Conservation (phyloP, 192 early-diverging fungal species). For the Mortierella hygrophila region DNA sequence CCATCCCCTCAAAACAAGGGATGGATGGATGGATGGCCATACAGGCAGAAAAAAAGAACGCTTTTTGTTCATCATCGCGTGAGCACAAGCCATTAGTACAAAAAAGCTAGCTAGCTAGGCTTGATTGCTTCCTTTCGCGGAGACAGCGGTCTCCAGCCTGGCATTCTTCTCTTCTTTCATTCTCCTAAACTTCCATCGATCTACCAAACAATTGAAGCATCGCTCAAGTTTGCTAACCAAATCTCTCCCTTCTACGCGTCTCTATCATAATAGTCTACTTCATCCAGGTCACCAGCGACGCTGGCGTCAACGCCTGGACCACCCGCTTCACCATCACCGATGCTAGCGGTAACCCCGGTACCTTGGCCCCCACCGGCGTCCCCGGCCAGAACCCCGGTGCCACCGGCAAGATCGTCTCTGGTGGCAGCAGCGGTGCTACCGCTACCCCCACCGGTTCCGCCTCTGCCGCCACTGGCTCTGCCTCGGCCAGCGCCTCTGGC, state of each 20-base stretch:
- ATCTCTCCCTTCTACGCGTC: not conserved
- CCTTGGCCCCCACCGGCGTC: conserved; percentile 26
- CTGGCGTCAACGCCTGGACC: conserved; percentile 19
- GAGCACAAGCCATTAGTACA: not conserved
- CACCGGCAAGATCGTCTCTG: conserved; percentile 29
- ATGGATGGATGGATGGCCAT: too few relatives aligned
- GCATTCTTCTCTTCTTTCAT: not conserved
- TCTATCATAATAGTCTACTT: conserved; percentile 36
- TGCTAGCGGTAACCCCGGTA: conserved; percentile 10
- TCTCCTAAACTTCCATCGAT: not conserved
- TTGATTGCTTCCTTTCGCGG: not conserved
- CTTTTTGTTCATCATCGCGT: not conserved
- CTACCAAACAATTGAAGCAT: not conserved
- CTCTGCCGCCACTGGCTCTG: not conserved
- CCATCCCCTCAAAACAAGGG: too few relatives aligned
- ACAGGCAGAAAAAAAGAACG: too few relatives aligned
- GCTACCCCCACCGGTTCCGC: not conserved
- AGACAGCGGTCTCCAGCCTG: not conserved
- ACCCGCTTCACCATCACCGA: conserved; percentile 57
- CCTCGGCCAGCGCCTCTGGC: too few relatives aligned
- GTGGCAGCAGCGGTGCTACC: not conserved
- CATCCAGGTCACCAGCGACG: conserved; percentile 1
- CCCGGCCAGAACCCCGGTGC: conserved; percentile 34
- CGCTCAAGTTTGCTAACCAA: not conserved
- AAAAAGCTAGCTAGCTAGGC: not conserved